A percentile compares a stretch with the other conserved stretches of the same genome.
Conservation (phyloP, 2,329 filamentous ascomycete species). For the Exophiala spinifera region DNA sequence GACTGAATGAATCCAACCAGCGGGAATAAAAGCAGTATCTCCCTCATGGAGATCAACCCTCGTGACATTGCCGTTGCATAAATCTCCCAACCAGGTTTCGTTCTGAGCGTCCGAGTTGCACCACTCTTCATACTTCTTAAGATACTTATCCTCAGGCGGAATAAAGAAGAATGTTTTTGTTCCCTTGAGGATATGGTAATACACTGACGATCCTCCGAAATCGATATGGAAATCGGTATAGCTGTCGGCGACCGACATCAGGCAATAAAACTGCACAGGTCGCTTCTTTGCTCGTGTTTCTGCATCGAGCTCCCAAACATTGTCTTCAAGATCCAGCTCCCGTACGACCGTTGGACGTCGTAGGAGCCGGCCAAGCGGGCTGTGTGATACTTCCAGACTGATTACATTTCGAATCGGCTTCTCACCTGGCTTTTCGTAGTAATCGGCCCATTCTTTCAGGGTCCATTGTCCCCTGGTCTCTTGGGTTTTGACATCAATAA, state of each 20-base stretch:
- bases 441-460: constrained; percentile 64
- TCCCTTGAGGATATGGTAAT: constrained; percentile 66
- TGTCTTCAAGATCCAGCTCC: constrained; percentile 56
- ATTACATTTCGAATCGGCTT: constrained; percentile 68
- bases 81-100: constrained; percentile 61
- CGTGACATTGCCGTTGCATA: constrained; percentile 62
- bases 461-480: constrained; percentile 64
- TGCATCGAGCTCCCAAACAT: constrained; percentile 48
- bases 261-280: constrained; percentile 65
- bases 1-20: constrained; percentile 69
- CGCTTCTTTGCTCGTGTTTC: constrained; percentile 56
- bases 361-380: constrained; percentile 59
- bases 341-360: constrained; percentile 63
- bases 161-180: constrained; percentile 72
- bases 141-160: constrained; percentile 63
- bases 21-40: constrained; percentile 69
- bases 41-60: constrained; percentile 63
- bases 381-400: constrained; percentile 65
- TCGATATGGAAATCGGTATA: constrained; percentile 72
- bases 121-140: constrained; percentile 70
- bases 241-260: constrained; percentile 69
- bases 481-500: constrained; percentile 68
- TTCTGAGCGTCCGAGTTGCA: constrained; percentile 65
- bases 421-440: constrained; percentile 59
- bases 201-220: constrained; percentile 68